These are phyloP conservation scores for Xylariaceae sp. DNA, from an alignment of 2,329 filamentous ascomycete genomes.

Conservation along the genomic window DNA sequence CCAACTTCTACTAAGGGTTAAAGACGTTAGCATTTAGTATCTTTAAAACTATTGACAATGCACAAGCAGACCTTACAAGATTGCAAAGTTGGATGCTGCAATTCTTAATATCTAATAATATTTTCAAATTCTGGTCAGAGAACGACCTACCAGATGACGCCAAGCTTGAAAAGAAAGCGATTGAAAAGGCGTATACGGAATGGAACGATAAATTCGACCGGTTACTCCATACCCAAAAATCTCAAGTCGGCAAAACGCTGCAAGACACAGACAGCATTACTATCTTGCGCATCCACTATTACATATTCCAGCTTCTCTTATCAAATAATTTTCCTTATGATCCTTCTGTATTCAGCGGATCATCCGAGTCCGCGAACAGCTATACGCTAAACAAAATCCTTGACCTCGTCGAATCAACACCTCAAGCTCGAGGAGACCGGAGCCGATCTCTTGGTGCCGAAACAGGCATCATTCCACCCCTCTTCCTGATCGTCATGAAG, in stretches of 20 bases:
- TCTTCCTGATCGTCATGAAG: constrained; percentile 12
- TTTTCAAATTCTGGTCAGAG: background rate
- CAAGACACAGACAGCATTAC: background rate
- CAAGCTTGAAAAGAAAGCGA: background rate
- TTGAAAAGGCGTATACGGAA: background rate
- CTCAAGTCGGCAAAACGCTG: background rate
- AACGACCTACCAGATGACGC: background rate
- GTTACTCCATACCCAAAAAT: background rate
- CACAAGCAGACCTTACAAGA: constrained; percentile 6
- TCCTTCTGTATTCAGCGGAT: background rate
- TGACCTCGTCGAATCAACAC: constrained; percentile 8
- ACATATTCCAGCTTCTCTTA: constrained; percentile 7
- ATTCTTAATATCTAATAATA: constrained; percentile 10
- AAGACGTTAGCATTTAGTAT: background rate
- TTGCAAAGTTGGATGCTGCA: background rate
- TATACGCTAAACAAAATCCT: background rate
- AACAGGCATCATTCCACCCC: constrained; percentile 11
- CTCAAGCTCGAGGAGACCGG: background rate
- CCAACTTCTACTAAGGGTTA: background rate
- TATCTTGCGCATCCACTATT: constrained; percentile 8
- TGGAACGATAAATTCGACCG: constrained; percentile 5
- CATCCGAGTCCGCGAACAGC: background rate
- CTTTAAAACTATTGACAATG: constrained; percentile 6
- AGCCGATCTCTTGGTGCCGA: constrained; percentile 1
- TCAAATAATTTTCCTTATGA: constrained; percentile 3